phyloP scores from a whole-genome alignment of 139 green algal species.

The Tetraselmis chui region DNA sequence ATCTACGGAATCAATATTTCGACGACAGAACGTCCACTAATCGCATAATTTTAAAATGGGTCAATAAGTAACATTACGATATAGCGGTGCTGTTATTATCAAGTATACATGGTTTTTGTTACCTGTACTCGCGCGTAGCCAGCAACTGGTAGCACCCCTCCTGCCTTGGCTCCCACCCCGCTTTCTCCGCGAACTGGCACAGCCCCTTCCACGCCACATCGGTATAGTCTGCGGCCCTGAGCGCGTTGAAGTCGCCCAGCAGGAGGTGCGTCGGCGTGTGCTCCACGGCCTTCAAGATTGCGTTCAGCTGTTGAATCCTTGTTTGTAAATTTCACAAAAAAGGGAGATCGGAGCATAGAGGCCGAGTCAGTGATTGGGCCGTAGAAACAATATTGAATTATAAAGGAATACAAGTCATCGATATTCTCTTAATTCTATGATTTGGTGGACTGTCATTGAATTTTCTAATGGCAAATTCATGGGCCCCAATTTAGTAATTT shows the following conservation, averaged over 20 bases:
- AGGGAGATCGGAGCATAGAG: too few relatives aligned
- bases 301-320: neutral
- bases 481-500: too few relatives aligned
- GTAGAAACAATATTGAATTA: too few relatives aligned
- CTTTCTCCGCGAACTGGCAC: neutral
- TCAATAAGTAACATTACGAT: too few relatives aligned
- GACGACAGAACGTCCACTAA: too few relatives aligned
- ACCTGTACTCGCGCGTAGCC: neutral
- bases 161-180: neutral
- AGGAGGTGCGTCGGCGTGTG: neutral
- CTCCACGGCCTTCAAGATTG: neutral
- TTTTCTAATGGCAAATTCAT: too few relatives aligned
- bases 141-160: neutral
- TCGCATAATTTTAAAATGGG: too few relatives aligned
- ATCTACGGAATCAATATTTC: too few relatives aligned
- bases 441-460: too few relatives aligned
- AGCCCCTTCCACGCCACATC: neutral
- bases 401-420: too few relatives aligned
- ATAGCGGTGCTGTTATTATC: neutral
- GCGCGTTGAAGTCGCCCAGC: neutral
- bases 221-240: neutral
- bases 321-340: neutral
- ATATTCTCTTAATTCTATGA: too few relatives aligned
- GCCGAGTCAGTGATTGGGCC: too few relatives aligned
- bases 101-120: neutral